Evolutionary conservation across 2,329 filamentous ascomycete species (phyloP).

Genomic region (Cyclaneusma minus): DNA sequence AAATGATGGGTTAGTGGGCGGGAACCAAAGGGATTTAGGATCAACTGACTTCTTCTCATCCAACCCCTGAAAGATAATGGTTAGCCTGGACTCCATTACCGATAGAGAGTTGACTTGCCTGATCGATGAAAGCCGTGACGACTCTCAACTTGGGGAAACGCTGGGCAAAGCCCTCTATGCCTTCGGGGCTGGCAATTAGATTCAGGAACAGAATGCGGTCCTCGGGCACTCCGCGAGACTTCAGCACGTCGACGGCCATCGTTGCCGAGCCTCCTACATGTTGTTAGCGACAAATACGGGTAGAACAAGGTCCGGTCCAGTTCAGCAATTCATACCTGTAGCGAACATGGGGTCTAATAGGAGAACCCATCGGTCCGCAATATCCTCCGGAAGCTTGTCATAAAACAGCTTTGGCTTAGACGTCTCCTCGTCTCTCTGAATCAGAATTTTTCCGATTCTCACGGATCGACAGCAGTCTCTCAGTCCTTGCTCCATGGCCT

Average conservation of each 20-base stretch:
- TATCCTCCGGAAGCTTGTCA: conserved; percentile 91
- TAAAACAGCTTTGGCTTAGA: conserved; percentile 87
- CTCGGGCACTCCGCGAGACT: conserved; percentile 79
- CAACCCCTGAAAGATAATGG: conserved; percentile 51
- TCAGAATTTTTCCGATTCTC: conserved; percentile 94
- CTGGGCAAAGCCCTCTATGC: conserved; percentile 74
- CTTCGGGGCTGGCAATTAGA: conserved; percentile 91
- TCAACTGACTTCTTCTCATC: conserved; percentile 91
- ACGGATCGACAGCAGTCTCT: conserved; percentile 96
- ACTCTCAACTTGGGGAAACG: conserved; percentile 82
- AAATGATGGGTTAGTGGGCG: conserved; percentile 8
- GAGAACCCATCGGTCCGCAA: conserved; percentile 82
- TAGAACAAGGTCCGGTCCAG: conserved; percentile 5
- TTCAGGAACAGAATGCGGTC: conserved; percentile 94
- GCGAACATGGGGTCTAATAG: conserved; percentile 98
- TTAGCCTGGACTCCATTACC: conserved; percentile 7
- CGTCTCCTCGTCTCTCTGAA: conserved; percentile 94
- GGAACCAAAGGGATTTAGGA: conserved; percentile 5
- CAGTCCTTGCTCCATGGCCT: conserved; percentile 96
- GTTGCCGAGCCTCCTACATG: conserved; percentile 76
- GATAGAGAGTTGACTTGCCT: conserved; percentile 28
- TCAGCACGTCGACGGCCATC: conserved; percentile 91
- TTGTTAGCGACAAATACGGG: conserved; percentile 1
- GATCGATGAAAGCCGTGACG: conserved; percentile 89
- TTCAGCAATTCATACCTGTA: conserved; percentile 46